Base-by-base conservation (phyloP, 257 asterid genomes). In the Fraxinus americana region DNA sequence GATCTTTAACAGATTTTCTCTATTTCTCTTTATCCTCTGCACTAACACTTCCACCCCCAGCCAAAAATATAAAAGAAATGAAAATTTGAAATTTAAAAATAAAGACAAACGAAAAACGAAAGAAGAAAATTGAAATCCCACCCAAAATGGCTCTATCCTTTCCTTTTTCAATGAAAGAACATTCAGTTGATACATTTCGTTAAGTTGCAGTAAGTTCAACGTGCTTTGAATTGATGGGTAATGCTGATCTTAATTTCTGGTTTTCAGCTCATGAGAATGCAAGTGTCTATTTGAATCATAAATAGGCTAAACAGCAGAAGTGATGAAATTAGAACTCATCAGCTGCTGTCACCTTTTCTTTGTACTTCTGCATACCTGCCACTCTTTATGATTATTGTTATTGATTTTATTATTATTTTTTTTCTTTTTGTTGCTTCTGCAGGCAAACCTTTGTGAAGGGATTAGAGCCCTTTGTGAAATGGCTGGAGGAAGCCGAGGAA, bases 401-500 rank as follows among this genome's bases (percentile, higher is more conserved):
- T 5, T 78, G 41, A 57, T 70, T 27, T 38, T 25, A 68, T 12
- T 70, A 17, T 38, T 25, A 68, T 12, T 32, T 32, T 41, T 11
- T 59, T 0, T 11, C 48, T 12, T 5, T n/a, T 43, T 52, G 4
- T 39, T 23, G 19, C 30, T 45, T 23, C 50, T 80, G 34, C 87
- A 96, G 99, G 89, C 97, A 93, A 86, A 76, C 88, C 29, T 93
- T 92, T 90, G 98, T 96, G 82, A 96, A 96, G 91, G 86, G 97
- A 0, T 82, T 96, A 90, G 99, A 96, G 89, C 95, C 97, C 12
- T 92, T 96, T 70, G 93, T 96, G 38, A 93, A 90, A 77, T 96
- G 99, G 99, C 92, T 96, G 57, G 99, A 96, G 83, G 99, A 96
- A 86, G 99, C 99, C 0, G 98, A 96, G 86, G 99, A 96, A 83